These are phyloP conservation scores for Fonsecaea nubica DNA, from an alignment of 2,329 filamentous ascomycete species.

Conservation along the genomic window DNA sequence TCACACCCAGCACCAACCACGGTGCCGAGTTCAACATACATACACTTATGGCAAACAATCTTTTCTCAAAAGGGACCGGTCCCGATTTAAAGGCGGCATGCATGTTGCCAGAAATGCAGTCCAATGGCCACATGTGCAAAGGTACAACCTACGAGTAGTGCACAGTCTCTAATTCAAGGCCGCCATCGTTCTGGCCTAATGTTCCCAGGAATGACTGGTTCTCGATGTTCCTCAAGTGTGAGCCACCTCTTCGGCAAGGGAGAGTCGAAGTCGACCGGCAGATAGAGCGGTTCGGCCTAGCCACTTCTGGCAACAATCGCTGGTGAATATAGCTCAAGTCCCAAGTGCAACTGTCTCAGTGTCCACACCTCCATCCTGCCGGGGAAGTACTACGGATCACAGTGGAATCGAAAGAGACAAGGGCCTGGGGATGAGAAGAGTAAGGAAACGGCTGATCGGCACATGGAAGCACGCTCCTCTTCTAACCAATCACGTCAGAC, in stretches of 20 bases:
- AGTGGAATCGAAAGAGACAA: not conserved
- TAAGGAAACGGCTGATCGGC: not conserved
- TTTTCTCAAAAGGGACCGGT: not conserved
- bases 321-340: not conserved
- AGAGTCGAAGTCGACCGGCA: not conserved
- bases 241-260: not conserved
- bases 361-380: slow-evolving; percentile 1
- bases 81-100: not conserved
- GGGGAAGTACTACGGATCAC: not conserved
- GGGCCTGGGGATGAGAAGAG: not conserved
- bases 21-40: not conserved
- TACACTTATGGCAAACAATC: not conserved
- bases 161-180: not conserved
- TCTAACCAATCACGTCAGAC: not conserved
- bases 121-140: not conserved
- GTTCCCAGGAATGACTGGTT: slow-evolving; percentile 23
- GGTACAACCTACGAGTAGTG: not conserved
- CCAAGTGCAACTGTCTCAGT: not conserved
- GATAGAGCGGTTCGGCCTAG: not conserved
- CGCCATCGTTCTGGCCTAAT: not conserved
- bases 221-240: slow-evolving; percentile 9
- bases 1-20: not conserved
- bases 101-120: not conserved
- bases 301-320: not conserved
- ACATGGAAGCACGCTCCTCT: not conserved